Evolutionary conservation across 805 yeast genomes (phyloP).

Genomic region (Metschnikowia lachancei): DNA sequence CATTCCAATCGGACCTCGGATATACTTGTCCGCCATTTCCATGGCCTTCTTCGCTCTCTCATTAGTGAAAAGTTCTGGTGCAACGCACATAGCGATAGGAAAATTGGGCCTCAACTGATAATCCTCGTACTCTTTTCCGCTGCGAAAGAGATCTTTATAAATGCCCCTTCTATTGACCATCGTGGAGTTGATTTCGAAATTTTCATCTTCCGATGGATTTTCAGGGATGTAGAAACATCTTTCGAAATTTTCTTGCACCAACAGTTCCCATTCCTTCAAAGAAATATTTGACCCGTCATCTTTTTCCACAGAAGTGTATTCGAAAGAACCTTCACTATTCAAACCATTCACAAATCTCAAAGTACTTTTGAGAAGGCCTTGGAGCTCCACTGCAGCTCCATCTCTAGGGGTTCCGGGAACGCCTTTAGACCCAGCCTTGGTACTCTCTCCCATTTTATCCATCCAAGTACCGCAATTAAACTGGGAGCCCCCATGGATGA

Average conservation of each 20-base stretch:
- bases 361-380: constrained; percentile 80
- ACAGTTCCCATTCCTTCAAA: constrained; percentile 68
- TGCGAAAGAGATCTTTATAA: constrained; percentile 78
- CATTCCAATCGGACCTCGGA: constrained; percentile 91
- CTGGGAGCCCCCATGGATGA: constrained; percentile 88
- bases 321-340: constrained; percentile 52
- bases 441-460: constrained; percentile 99
- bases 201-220: constrained; percentile 56
- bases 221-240: constrained; percentile 72
- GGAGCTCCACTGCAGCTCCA: constrained; percentile 93
- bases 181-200: constrained; percentile 58
- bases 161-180: constrained; percentile 89
- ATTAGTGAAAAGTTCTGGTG: constrained; percentile 82
- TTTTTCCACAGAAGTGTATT: constrained; percentile 54
- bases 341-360: constrained; percentile 74
- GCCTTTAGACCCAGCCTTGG: constrained; percentile 79
- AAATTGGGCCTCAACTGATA: constrained; percentile 91
- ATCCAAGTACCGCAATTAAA: constrained; percentile 98
- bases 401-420: constrained; percentile 96
- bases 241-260: constrained; percentile 74
- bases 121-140: constrained; percentile 89
- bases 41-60: constrained; percentile 63
- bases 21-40: constrained; percentile 61
- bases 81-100: constrained; percentile 89
- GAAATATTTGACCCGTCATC: constrained; percentile 56